Base-by-base conservation (phyloP, 768 basidiomycete genomes). In the Fistulinella prunicolor region DNA sequence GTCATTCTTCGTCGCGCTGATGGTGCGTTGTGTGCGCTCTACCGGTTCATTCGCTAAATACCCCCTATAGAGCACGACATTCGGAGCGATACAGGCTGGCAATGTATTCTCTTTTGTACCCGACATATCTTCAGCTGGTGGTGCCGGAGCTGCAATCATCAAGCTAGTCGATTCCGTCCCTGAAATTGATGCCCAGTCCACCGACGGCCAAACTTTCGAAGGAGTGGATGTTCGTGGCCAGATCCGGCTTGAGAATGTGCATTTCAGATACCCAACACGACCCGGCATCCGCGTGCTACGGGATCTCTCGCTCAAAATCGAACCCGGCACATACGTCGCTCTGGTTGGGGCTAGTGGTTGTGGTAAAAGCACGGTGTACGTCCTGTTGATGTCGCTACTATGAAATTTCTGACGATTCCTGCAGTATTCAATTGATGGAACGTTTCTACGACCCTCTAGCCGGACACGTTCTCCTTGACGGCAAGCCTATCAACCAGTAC, bases 221-320 rank as follows among this genome's bases (percentile, higher is more conserved):
- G 61, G 66, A 19, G 57, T 69, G 14, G 66, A 69, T 16, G 73
- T 77, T 26, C 60, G 68, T 26, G 88, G 89, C 14, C 82, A 81
- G 50, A 81, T 95, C 49, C 78, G 75, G 21, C 80, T 95, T 54
- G 85, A 93, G 64, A 77, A 86, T 52, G 77, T 95, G 24, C 81
- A 85, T 62, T 96, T 97, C 80, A 81, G 89, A 13, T 96, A 96
- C 69, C 94, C 94, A 1, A 89, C 89, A 8, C 77, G 94, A 37
- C 87, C 89, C 36, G 81, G 81, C 57, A 83, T 90, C 14, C 86
- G 86, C 41, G 91, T 97, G 16, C 70, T 97, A 50, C 84, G 88
- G 37, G 86, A 82, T 44, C 73, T 97, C 19, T 82, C 80, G 16
- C 62, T 90, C 43, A 76, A 78, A 34, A 79, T 88, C 23, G 76